phyloP scores from a whole-genome alignment of 2,329 filamentous ascomycete species.

The Mycosphaerella sp. region DNA sequence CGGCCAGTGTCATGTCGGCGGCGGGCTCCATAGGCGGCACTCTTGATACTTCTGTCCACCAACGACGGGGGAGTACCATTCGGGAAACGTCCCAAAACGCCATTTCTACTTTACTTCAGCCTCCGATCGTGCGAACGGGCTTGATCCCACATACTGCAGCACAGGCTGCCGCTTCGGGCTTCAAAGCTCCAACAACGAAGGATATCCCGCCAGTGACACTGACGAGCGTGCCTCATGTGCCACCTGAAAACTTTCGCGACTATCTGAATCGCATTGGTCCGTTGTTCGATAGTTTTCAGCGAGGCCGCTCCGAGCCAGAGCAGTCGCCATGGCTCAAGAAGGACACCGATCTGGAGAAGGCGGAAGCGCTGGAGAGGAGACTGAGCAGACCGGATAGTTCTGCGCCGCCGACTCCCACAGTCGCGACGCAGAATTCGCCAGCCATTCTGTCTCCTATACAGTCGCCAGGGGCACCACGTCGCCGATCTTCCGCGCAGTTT shows the following conservation, averaged over 20 bases:
- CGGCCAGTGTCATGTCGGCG: constrained; percentile 66
- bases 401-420: constrained; percentile 31
- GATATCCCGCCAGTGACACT: constrained; percentile 92
- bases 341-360: constrained; percentile 40
- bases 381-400: constrained; percentile 33
- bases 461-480: constrained; percentile 41
- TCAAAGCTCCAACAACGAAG: constrained; percentile 70
- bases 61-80: constrained; percentile 53
- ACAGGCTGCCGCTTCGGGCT: constrained; percentile 55
- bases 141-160: constrained; percentile 71
- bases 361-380: constrained; percentile 43
- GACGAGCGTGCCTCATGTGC: constrained; percentile 78
- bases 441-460: constrained; percentile 42
- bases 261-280: constrained; percentile 82
- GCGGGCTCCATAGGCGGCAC: constrained; percentile 80
- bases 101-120: constrained; percentile 88
- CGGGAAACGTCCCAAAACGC: constrained; percentile 82
- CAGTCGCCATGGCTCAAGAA: constrained; percentile 45
- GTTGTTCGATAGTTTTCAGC: constrained; percentile 81
- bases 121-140: constrained; percentile 82
- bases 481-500: constrained; percentile 46
- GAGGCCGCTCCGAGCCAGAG: constrained; percentile 71
- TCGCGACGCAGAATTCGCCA: constrained; percentile 39
- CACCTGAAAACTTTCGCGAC: constrained; percentile 70
- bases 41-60: constrained; percentile 57